These are phyloP conservation scores for Glomus cerebriforme DNA, from an alignment of 192 early-diverging fungal species.

Conservation along the genomic window DNA sequence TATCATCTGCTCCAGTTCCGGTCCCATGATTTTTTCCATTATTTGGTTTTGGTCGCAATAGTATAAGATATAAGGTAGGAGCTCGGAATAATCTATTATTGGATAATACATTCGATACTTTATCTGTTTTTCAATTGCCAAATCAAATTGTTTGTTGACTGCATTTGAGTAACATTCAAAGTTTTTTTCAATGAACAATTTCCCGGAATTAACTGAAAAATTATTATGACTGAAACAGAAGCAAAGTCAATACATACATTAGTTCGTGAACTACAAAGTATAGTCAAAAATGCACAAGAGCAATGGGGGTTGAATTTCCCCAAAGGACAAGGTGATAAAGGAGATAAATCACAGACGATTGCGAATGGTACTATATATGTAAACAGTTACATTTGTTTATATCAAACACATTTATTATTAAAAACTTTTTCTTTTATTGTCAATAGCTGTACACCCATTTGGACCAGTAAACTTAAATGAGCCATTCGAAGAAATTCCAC, in stretches of 20 bases:
- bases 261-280: slow-evolving; percentile 2
- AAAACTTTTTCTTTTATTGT: neutral
- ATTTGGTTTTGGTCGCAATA: too few relatives aligned
- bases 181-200: too few relatives aligned
- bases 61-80: too few relatives aligned
- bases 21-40: too few relatives aligned
- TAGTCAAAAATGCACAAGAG: slow-evolving; percentile 21
- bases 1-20: too few relatives aligned
- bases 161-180: too few relatives aligned
- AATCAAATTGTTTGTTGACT: too few relatives aligned
- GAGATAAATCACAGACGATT: neutral
- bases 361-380: neutral
- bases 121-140: too few relatives aligned
- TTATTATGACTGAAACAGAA: slow-evolving; percentile 6
- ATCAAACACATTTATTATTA: neutral
- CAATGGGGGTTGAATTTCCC: neutral
- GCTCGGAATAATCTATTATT: too few relatives aligned
- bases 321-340: too few relatives aligned
- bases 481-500: slow-evolving; percentile 7
- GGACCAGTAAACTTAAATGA: slow-evolving; percentile 14
- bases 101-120: too few relatives aligned
- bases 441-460: slow-evolving; percentile 19
- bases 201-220: too few relatives aligned
- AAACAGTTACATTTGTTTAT: neutral
- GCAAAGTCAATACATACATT: neutral